These are phyloP conservation scores for Fusarium hainanense DNA, from an alignment of 2,329 filamentous ascomycete species.

Conservation along the genomic window DNA sequence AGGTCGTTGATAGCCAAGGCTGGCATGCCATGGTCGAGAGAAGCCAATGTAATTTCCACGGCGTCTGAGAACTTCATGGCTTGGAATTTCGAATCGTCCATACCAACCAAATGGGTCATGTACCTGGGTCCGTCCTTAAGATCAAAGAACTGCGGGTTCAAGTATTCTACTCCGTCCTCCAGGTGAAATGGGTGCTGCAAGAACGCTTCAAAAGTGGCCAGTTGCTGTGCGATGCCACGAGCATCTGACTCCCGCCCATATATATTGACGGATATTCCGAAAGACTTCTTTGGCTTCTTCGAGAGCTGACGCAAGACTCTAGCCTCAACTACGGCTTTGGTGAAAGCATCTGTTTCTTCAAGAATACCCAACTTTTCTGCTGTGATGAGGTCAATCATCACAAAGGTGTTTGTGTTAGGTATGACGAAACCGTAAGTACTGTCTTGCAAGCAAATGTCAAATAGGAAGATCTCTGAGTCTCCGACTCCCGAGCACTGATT, in stretches of 20 bases:
- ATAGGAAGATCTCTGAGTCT: not conserved
- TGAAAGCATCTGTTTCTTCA: not conserved
- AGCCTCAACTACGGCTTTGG: not conserved
- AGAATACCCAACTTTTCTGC: not conserved
- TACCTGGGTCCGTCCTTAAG: not conserved
- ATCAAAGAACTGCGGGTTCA: not conserved
- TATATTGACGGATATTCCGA: not conserved
- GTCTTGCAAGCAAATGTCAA: not conserved
- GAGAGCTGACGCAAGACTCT: not conserved
- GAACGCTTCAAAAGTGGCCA: not conserved
- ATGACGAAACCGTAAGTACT: not conserved
- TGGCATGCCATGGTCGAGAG: not conserved
- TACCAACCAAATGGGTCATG: not conserved
- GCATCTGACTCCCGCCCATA: not conserved
- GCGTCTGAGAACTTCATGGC: not conserved
- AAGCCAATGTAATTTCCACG: not conserved
- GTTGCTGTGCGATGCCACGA: not conserved
- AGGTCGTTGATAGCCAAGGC: not conserved
- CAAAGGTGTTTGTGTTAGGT: not conserved
- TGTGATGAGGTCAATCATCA: not conserved
- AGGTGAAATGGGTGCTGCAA: not conserved
- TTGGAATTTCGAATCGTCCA: not conserved
- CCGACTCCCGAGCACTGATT: fast-evolving
- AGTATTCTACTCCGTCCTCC: not conserved
- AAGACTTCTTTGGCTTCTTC: not conserved